Percentiles rank a stretch among this genome's conserved stretches.
Evolutionary conservation across 805 yeast species (phyloP).

Genomic region (Wickerhamiella cacticola): DNA sequence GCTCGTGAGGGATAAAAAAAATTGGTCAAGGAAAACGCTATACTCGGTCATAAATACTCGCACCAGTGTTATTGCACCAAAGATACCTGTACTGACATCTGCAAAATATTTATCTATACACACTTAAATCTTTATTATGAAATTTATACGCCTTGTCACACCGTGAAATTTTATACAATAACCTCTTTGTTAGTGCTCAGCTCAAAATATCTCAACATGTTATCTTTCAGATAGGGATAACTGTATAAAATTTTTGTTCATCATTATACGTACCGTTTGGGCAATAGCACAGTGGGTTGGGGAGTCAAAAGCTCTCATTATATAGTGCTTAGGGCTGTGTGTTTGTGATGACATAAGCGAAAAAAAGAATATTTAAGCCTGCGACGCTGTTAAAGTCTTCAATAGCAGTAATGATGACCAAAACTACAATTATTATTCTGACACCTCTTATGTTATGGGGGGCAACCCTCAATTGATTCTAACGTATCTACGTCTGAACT

Average conservation of each 20-base stretch:
- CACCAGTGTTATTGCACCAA: no score
- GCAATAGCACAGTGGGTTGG: no score
- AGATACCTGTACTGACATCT: neutral
- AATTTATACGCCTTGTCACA: no score
- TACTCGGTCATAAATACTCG: no score
- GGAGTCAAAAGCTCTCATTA: no score
- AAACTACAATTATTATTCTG: conserved; percentile 7
- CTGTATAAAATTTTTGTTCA: conserved; percentile 13
- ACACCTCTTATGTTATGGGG: conserved; percentile 13
- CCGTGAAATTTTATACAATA: no score
- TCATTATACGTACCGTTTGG: conserved; percentile 7
- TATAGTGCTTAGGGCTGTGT: conserved; percentile 1
- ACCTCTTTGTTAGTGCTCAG: conserved; percentile 3
- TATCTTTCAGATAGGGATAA: conserved; percentile 14
- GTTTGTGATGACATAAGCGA: neutral
- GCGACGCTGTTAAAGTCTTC: neutral
- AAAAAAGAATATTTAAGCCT: neutral
- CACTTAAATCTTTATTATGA: neutral
- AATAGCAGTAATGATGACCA: conserved; percentile 12
- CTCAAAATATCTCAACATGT: conserved; percentile 9
- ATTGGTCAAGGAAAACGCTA: no score
- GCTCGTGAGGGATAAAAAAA: no score
- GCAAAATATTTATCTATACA: neutral
- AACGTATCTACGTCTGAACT: conserved; percentile 11
- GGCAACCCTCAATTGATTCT: conserved; percentile 8